Conservation (phyloP, 345 rosid species). For the Populus nigra region DNA sequence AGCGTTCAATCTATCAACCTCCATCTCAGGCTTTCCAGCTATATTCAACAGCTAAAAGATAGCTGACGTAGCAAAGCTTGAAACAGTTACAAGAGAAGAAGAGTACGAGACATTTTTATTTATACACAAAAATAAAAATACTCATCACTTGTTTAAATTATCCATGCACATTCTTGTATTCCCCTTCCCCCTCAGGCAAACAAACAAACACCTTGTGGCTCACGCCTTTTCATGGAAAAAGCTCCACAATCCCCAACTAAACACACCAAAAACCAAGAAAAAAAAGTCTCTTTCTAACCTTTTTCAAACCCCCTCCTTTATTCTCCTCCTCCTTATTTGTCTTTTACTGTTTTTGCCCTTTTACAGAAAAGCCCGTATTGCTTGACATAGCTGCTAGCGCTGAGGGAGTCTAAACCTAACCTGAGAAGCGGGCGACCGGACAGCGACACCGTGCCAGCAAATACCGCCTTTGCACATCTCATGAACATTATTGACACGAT, state of each 20-base stretch:
- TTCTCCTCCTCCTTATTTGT: background rate
- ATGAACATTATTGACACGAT: slow-evolving; percentile 41
- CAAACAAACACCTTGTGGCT: background rate
- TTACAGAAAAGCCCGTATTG: slow-evolving; percentile 45
- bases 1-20: too few species aligned
- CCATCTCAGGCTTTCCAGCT: background rate
- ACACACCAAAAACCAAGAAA: background rate
- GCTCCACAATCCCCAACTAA: background rate
- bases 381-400: slow-evolving; percentile 39
- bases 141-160: background rate
- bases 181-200: background rate
- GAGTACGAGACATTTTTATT: background rate
- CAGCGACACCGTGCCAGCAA: slow-evolving; percentile 99
- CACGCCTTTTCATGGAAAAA: background rate
- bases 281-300: background rate
- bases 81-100: background rate
- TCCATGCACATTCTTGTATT: background rate
- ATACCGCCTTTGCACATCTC: slow-evolving; percentile 89
- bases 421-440: slow-evolving; percentile 86
- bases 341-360: background rate
- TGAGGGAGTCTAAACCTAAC: slow-evolving; percentile 87
- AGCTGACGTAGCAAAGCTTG: background rate
- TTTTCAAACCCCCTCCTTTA: background rate
- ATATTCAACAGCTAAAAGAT: background rate
- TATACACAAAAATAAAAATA: background rate